Evolutionary conservation across 2,329 filamentous ascomycete species (phyloP).

Genomic region (Pseudogymnoascus sp.): DNA sequence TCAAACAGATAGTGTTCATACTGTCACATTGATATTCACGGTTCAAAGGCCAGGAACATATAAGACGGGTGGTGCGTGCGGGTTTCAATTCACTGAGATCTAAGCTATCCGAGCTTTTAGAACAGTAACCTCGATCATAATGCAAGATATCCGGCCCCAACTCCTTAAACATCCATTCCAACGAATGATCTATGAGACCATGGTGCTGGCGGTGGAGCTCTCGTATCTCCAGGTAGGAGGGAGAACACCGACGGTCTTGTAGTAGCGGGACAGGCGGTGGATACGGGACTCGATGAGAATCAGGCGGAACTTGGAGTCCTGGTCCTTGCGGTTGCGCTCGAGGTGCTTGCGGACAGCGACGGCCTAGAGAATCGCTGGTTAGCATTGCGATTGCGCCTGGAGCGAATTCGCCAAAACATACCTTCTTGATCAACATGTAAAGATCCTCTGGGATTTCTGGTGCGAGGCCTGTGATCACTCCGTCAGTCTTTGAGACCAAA

Average conservation of each 20-base stretch:
- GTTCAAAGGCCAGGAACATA: neutral
- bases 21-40: neutral
- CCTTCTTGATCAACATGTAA: constrained; percentile 99
- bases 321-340: constrained; percentile 99
- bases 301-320: constrained; percentile 99
- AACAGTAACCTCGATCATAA: constrained; percentile 15
- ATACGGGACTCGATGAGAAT: constrained; percentile 99
- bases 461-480: constrained; percentile 95
- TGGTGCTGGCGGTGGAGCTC: constrained; percentile 88
- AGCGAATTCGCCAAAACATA: constrained; percentile 32
- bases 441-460: constrained; percentile 99
- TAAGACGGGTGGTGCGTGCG: constrained; percentile 7
- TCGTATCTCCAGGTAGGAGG: constrained; percentile 99
- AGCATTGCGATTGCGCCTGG: constrained; percentile 17
- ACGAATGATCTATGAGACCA: constrained; percentile 65
- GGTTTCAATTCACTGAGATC: constrained; percentile 8
- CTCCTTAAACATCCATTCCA: constrained; percentile 21
- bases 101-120: constrained; percentile 8
- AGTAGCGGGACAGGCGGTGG: constrained; percentile 98
- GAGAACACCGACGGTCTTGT: constrained; percentile 85
- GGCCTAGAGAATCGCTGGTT: constrained; percentile 45
- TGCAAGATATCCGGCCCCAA: constrained; percentile 25
- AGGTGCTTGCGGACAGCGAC: constrained; percentile 99
- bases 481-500: constrained; percentile 79
- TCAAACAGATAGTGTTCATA: neutral